Conservation (phyloP, 495 filamentous ascomycete genomes). For the Sporormia fimetaria region DNA sequence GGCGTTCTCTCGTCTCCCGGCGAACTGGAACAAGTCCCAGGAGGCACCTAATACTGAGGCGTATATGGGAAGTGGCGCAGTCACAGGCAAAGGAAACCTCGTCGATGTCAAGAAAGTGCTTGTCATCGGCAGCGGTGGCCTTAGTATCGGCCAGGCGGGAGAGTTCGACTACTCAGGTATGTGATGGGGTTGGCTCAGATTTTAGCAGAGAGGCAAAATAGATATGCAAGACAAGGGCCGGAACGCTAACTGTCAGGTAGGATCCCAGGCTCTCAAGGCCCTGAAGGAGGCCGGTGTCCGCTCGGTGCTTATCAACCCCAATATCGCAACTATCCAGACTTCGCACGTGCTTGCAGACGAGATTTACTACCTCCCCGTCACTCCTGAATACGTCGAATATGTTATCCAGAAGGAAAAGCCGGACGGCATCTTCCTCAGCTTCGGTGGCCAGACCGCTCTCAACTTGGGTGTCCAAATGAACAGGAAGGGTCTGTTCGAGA, state of each 20-base stretch:
- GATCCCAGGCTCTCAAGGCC: conserved; percentile 68
- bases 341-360: conserved; percentile 95
- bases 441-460: conserved; percentile 91
- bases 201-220: too few species aligned
- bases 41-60: conserved; percentile 73
- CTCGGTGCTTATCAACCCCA: conserved; percentile 94
- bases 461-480: conserved; percentile 97
- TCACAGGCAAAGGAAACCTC: conserved; percentile 57
- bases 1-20: conserved; percentile 18
- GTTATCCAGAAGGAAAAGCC: conserved; percentile 87
- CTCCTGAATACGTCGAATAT: conserved; percentile 92
- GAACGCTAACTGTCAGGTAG: too few species aligned
- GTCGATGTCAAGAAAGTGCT: conserved; percentile 98
- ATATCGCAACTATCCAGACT: conserved; percentile 97
- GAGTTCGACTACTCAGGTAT: conserved; percentile 98
- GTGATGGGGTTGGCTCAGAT: too few species aligned
- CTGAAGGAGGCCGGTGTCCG: conserved; percentile 91
- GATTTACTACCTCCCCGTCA: conserved; percentile 96
- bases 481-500: conserved; percentile 88
- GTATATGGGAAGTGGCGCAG: conserved; percentile 74
- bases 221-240: too few species aligned
- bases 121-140: conserved; percentile 87
- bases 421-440: conserved; percentile 92
- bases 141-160: conserved; percentile 96
- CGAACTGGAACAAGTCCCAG: conserved; percentile 35